phyloP scores from a whole-genome alignment of 768 basidiomycete species.

The Lentinula boryana region DNA sequence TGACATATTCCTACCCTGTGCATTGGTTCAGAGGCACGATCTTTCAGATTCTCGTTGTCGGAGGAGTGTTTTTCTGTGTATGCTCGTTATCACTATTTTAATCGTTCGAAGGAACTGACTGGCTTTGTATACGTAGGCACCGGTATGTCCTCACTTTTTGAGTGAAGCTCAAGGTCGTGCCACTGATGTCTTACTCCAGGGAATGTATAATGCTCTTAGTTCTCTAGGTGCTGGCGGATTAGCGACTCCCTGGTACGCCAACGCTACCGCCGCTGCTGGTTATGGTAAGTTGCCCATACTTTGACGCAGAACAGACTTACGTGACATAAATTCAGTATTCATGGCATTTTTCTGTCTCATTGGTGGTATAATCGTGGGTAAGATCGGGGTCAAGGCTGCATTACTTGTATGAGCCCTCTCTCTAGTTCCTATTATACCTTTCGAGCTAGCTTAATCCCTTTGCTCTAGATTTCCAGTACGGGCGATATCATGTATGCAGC shows the following conservation, averaged over 20 bases:
- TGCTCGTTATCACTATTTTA: constrained; percentile 2
- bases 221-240: constrained; percentile 25
- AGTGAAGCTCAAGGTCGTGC: background rate
- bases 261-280: constrained; percentile 25
- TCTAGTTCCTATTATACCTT: background rate
- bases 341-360: constrained; percentile 25
- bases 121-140: constrained; percentile 14
- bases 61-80: constrained; percentile 26
- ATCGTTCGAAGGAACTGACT: background rate
- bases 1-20: constrained; percentile 11
- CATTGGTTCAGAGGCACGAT: constrained; percentile 26
- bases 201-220: constrained; percentile 27
- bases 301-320: background rate
- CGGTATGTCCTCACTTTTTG: constrained; percentile 11
- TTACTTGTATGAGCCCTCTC: constrained; percentile 14
- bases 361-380: constrained; percentile 25
- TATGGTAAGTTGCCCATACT: constrained; percentile 13
- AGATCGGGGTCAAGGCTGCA: constrained; percentile 23
- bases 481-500: constrained; percentile 24
- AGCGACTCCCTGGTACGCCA: constrained; percentile 23
- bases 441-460: background rate
- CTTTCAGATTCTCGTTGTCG: constrained; percentile 25
- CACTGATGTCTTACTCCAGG: constrained; percentile 6
- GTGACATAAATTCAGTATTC: constrained; percentile 13
- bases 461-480: constrained; percentile 20